A percentile compares a stretch with the other conserved stretches of the same genome.
These are phyloP conservation scores for Ascochyta rabiei DNA, from an alignment of 2,329 filamentous ascomycete genomes.

Conservation along the genomic window DNA sequence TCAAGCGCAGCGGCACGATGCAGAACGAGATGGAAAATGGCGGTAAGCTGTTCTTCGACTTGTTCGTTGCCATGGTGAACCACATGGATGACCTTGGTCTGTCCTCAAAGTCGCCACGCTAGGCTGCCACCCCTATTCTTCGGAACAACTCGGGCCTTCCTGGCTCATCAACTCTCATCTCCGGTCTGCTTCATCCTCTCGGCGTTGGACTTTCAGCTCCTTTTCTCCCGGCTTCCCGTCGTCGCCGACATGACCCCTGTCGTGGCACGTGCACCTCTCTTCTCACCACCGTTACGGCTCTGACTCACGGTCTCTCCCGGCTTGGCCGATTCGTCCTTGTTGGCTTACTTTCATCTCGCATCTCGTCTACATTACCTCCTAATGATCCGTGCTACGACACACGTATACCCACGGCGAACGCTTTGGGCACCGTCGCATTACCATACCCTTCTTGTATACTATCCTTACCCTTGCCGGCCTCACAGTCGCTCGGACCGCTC, in stretches of 20 bases:
- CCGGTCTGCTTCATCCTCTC: slow-evolving; percentile 17
- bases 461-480: slow-evolving; percentile 32
- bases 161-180: slow-evolving; percentile 21
- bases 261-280: slow-evolving; percentile 22
- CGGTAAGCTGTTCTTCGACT: slow-evolving; percentile 87
- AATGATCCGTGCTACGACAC: slow-evolving; percentile 21
- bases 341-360: slow-evolving; percentile 17
- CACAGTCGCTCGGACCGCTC: slow-evolving; percentile 23
- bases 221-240: slow-evolving; percentile 18
- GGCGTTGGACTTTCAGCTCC: slow-evolving; percentile 13
- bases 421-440: slow-evolving; percentile 9
- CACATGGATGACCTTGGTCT: slow-evolving; percentile 64
- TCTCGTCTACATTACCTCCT: slow-evolving; percentile 13
- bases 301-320: slow-evolving; percentile 27
- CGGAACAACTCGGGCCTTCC: slow-evolving; percentile 3
- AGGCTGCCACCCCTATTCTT: slow-evolving; percentile 22
- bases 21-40: slow-evolving; percentile 92
- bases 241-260: slow-evolving; percentile 14
- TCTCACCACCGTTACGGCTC: slow-evolving; percentile 26
- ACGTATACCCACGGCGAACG: slow-evolving; percentile 14
- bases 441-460: slow-evolving; percentile 40
- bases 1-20: slow-evolving; percentile 94
- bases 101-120: slow-evolving; percentile 38
- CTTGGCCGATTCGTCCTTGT: slow-evolving; percentile 13
- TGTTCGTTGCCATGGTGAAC: slow-evolving; percentile 92